Evolutionary conservation across 1,139 yeast genomes (phyloP).

Genomic region (Suhomyces kunorum): DNA sequence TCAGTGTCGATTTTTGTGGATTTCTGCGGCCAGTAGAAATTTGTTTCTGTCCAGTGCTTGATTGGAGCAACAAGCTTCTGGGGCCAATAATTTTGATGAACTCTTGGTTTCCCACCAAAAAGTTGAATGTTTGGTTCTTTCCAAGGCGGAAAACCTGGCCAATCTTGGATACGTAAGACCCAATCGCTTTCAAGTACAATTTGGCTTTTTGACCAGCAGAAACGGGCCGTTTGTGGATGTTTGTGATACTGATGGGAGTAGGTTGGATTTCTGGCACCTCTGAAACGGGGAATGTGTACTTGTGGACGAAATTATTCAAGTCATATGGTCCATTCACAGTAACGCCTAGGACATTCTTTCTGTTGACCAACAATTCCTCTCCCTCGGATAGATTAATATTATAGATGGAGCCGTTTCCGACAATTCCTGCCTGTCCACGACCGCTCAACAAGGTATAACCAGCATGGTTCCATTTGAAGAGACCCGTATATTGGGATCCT

Average conservation of each 20-base stretch:
- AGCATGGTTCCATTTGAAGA: slow-evolving; percentile 30
- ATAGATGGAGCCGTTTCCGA: slow-evolving; percentile 59
- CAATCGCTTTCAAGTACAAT: slow-evolving; percentile 10
- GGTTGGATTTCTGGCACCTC: neutral
- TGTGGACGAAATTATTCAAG: slow-evolving; percentile 38
- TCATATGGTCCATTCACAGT: slow-evolving; percentile 54
- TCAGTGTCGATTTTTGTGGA: neutral
- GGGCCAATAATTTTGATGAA: slow-evolving; percentile 58
- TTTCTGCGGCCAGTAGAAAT: slow-evolving; percentile 1
- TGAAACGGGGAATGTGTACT: slow-evolving; percentile 24
- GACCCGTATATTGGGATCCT: slow-evolving; percentile 35
- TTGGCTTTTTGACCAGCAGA: slow-evolving; percentile 11
- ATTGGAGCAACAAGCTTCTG: slow-evolving; percentile 52
- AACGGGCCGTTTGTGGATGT: slow-evolving; percentile 12
- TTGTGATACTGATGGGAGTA: slow-evolving; percentile 3
- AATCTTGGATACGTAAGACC: slow-evolving; percentile 4
- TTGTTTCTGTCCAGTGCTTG: slow-evolving; percentile 22
- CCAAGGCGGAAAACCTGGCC: slow-evolving; percentile 5
- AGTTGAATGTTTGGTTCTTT: slow-evolving; percentile 16
- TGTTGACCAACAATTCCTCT: slow-evolving; percentile 53
- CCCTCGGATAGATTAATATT: slow-evolving; percentile 44
- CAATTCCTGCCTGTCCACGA: slow-evolving; percentile 58
- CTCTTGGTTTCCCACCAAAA: slow-evolving; percentile 34
- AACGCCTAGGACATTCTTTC: slow-evolving; percentile 49
- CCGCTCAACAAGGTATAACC: slow-evolving; percentile 57